Evolutionary conservation across 2,329 filamentous ascomycete species (phyloP).

Genomic region (Nothophoma quercina): DNA sequence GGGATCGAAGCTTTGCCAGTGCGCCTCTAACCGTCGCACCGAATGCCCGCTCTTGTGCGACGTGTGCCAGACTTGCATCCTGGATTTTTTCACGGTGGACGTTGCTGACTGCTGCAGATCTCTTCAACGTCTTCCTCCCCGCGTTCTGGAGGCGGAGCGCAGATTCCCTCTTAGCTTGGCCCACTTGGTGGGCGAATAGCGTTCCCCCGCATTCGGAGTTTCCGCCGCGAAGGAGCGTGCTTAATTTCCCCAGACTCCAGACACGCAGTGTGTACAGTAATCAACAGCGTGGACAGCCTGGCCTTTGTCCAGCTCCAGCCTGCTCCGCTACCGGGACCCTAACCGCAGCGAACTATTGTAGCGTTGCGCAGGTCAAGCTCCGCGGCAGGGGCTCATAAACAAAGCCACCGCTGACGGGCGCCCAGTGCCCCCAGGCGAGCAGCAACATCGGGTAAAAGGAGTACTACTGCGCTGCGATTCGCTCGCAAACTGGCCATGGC

Average conservation of each 20-base stretch:
- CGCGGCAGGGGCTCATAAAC: constrained; percentile 13
- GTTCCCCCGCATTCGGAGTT: constrained; percentile 13
- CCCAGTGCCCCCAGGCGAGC: constrained; percentile 16
- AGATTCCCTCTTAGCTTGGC: constrained; percentile 16
- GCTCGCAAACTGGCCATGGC: constrained; percentile 26
- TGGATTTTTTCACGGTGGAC: neutral
- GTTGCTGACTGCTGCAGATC: constrained; percentile 13
- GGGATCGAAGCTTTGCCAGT: constrained; percentile 38
- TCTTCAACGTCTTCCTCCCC: constrained; percentile 12
- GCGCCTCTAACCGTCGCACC: constrained; percentile 14
- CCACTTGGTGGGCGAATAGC: constrained; percentile 1
- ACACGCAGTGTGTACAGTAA: constrained; percentile 1
- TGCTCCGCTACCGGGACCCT: constrained; percentile 9
- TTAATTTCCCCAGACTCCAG: constrained; percentile 13
- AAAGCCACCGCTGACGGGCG: constrained; percentile 28
- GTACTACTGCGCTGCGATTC: constrained; percentile 31
- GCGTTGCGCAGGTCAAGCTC: neutral
- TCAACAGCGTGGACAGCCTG: constrained; percentile 10
- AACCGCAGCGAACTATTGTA: neutral
- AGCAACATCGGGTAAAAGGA: constrained; percentile 44
- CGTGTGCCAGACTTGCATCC: constrained; percentile 8
- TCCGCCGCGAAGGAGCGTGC: constrained; percentile 12
- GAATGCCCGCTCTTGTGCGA: constrained; percentile 8
- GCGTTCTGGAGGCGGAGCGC: constrained; percentile 14
- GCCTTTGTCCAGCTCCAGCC: neutral